phyloP scores from a whole-genome alignment of 2,329 filamentous ascomycete genomes.

The Sphaceloma murrayae region DNA sequence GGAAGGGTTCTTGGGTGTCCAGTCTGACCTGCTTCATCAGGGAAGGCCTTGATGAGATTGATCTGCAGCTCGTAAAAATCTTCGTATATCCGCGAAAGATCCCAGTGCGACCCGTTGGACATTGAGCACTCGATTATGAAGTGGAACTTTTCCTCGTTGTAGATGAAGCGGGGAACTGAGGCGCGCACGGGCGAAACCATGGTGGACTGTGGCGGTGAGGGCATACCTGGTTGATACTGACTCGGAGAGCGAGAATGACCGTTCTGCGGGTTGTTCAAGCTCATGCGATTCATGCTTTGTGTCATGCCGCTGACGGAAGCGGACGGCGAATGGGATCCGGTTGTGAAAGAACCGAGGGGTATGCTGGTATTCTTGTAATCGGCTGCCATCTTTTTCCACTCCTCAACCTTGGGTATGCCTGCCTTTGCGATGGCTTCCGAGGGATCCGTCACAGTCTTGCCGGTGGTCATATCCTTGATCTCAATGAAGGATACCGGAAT shows the following conservation, averaged over 20 bases:
- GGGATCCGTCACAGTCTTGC: slow-evolving; percentile 70
- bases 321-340: slow-evolving; percentile 8
- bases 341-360: slow-evolving; percentile 71
- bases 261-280: slow-evolving; percentile 48
- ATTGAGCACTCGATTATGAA: slow-evolving; percentile 89
- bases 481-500: slow-evolving; percentile 97
- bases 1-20: slow-evolving; percentile 68
- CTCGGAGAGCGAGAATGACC: slow-evolving; percentile 25
- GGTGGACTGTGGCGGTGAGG: slow-evolving; percentile 25
- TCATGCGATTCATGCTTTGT: slow-evolving; percentile 65
- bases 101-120: slow-evolving; percentile 86
- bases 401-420: slow-evolving; percentile 87
- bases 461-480: slow-evolving; percentile 85
- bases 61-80: slow-evolving; percentile 99
- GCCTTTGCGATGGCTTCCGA: slow-evolving; percentile 77
- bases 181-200: slow-evolving; percentile 67
- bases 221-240: slow-evolving; percentile 30
- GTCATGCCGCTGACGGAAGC: slow-evolving; percentile 27
- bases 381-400: slow-evolving; percentile 99
- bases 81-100: slow-evolving; percentile 88
- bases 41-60: slow-evolving; percentile 81
- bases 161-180: slow-evolving; percentile 85
- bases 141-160: slow-evolving; percentile 97
- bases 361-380: slow-evolving; percentile 99
- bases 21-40: slow-evolving; percentile 82